phyloP scores from a whole-genome alignment of 163 green algal genomes.

The Volvox carteri region DNA sequence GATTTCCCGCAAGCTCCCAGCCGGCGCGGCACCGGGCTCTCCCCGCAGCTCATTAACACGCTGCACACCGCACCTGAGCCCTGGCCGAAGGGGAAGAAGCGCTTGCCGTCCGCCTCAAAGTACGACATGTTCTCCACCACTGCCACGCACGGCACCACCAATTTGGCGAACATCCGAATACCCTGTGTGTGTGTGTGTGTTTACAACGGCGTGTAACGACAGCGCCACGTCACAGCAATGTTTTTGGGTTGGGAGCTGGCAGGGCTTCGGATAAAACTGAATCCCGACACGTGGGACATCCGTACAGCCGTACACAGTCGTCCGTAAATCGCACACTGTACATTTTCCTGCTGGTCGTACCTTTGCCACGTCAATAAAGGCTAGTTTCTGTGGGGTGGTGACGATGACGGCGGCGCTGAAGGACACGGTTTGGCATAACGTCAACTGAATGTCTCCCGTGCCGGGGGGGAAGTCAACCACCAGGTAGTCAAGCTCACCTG shows the following conservation, averaged over 20 bases:
- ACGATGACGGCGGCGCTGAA: conserved; percentile 98
- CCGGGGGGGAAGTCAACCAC: conserved; percentile 97
- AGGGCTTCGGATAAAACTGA: too few relatives aligned
- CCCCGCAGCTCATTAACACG: too few relatives aligned
- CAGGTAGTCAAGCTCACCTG: conserved; percentile 96
- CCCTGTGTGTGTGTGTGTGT: too few relatives aligned
- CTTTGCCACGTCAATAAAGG: conserved; percentile 97
- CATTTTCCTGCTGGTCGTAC: too few relatives aligned
- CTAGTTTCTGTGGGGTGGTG: conserved; percentile 96
- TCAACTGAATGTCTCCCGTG: conserved; percentile 98
- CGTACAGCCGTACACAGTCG: too few relatives aligned
- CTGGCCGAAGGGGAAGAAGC: conserved; percentile 74
- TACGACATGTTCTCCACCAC: conserved; percentile 99
- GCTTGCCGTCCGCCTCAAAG: conserved; percentile 93
- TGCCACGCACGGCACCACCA: conserved; percentile 94
- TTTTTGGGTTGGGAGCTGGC: too few relatives aligned
- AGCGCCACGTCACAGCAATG: too few relatives aligned
- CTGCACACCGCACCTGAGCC: conserved; percentile 63
- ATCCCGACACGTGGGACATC: too few relatives aligned
- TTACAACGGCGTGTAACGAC: too few relatives aligned
- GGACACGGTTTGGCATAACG: conserved; percentile 95
- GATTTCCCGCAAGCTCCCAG: too few relatives aligned
- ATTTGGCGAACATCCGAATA: conserved; percentile 98
- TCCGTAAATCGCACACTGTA: too few relatives aligned
- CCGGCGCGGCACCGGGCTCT: too few relatives aligned